These are phyloP conservation scores for Martiniozyma asiatica DNA, from an alignment of 1,139 yeast genomes.

Conservation along the genomic window DNA sequence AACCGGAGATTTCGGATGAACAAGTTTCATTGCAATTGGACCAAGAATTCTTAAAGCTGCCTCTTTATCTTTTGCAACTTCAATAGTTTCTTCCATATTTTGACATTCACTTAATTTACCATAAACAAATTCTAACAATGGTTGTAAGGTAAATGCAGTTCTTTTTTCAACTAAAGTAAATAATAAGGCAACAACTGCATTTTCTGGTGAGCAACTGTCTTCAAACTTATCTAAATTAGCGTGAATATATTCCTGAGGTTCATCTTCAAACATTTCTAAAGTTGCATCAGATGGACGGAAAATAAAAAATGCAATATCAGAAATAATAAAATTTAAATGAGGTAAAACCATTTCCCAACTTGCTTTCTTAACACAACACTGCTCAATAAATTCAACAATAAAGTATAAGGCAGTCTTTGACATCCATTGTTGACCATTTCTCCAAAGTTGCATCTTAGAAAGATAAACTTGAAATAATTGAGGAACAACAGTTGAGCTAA, in stretches of 20 bases:
- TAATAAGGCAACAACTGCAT: constrained; percentile 52
- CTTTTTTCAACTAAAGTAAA: constrained; percentile 60
- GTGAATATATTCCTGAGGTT: constrained; percentile 86
- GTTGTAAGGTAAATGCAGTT: constrained; percentile 45
- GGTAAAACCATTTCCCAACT: constrained; percentile 68
- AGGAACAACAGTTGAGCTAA: constrained; percentile 52
- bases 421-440: constrained; percentile 54
- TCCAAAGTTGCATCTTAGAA: constrained; percentile 63
- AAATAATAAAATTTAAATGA: constrained; percentile 50
- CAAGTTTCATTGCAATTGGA: constrained; percentile 49
- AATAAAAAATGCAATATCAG: constrained; percentile 70
- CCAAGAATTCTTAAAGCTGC: constrained; percentile 75
- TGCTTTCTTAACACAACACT: constrained; percentile 51
- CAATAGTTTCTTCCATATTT: constrained; percentile 35
- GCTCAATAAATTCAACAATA: constrained; percentile 59
- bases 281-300: constrained; percentile 60
- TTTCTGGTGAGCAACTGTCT: constrained; percentile 49
- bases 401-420: constrained; percentile 56
- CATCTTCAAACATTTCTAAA: constrained; percentile 70
- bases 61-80: constrained; percentile 61
- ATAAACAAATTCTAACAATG: constrained; percentile 57
- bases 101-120: constrained; percentile 30
- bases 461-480: constrained; percentile 56
- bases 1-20: constrained; percentile 46
- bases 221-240: constrained; percentile 60